These are phyloP conservation scores for Clausena lansium DNA, from an alignment of 345 rosid genomes.

Conservation along the genomic window DNA sequence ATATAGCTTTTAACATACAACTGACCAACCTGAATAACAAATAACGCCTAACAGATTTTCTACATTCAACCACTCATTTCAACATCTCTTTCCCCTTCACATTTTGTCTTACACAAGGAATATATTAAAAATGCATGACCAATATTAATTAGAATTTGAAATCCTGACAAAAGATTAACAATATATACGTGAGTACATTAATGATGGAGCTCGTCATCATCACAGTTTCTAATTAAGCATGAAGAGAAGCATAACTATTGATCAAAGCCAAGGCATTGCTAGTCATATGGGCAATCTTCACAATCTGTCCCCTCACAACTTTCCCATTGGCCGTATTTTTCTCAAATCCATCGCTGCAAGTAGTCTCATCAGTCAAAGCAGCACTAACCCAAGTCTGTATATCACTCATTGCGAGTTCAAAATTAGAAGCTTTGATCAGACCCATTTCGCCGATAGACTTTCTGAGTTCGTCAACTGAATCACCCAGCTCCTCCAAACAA, in stretches of 20 bases:
- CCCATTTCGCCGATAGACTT: slow-evolving; percentile 61
- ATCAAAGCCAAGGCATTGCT: slow-evolving; percentile 80
- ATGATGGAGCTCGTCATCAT: no score
- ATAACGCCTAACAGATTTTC: no score
- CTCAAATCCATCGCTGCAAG: slow-evolving; percentile 70
- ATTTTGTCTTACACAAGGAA: no score
- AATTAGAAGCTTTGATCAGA: slow-evolving; percentile 26
- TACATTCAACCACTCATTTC: no score
- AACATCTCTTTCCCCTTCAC: no score
- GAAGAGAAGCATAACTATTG: slow-evolving; percentile 53
- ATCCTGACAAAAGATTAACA: no score
- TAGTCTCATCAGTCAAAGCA: slow-evolving; percentile 64
- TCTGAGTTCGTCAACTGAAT: slow-evolving; percentile 51
- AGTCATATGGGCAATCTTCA: slow-evolving; percentile 53
- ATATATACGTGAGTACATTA: no score
- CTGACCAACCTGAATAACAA: no score
- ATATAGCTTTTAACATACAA: no score
- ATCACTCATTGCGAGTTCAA: slow-evolving; percentile 40
- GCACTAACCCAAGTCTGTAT: slow-evolving; percentile 83
- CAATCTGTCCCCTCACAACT: slow-evolving; percentile 38
- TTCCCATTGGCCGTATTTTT: slow-evolving; percentile 40
- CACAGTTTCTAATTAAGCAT: slow-evolving; percentile 22
- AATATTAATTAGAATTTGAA: no score
- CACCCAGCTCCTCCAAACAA: slow-evolving; percentile 65
- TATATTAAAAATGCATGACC: no score